phyloP scores from a whole-genome alignment of 805 yeast genomes.

The Yamadazyma laniorum region DNA sequence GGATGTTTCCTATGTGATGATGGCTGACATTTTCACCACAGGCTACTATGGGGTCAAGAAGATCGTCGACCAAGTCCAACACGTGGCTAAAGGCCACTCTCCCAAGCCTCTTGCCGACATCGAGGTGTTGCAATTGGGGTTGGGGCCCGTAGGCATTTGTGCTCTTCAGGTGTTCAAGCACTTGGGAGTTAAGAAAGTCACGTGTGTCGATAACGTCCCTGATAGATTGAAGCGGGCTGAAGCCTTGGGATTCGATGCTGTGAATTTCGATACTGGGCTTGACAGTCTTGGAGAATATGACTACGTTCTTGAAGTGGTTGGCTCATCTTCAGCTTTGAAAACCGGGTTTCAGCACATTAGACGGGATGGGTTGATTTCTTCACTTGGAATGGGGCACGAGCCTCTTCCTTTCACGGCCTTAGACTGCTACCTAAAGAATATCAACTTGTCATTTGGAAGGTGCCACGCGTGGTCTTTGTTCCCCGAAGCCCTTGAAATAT shows the following conservation, averaged over 20 bases:
- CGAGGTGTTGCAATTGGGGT: constrained; percentile 52
- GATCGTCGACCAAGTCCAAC: constrained; percentile 40
- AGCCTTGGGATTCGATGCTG: constrained; percentile 45
- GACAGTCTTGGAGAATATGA: constrained; percentile 41
- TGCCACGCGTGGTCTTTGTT: constrained; percentile 61
- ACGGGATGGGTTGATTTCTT: constrained; percentile 55
- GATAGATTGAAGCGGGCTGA: constrained; percentile 45
- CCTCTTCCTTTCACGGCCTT: constrained; percentile 55
- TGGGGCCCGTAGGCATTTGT: constrained; percentile 62
- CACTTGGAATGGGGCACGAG: constrained; percentile 62
- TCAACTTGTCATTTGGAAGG: constrained; percentile 59
- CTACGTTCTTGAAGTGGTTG: constrained; percentile 60
- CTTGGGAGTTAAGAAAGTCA: constrained; percentile 43
- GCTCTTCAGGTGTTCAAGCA: constrained; percentile 45
- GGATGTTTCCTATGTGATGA: constrained; percentile 48
- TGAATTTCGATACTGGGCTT: constrained; percentile 41
- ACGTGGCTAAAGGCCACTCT: constrained; percentile 17
- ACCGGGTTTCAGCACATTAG: constrained; percentile 54
- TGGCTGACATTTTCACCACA: constrained; percentile 66
- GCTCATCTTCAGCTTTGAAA: constrained; percentile 49
- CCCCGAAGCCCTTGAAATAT: constrained; percentile 49
- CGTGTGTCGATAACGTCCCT: constrained; percentile 50
- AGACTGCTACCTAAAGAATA: constrained; percentile 56
- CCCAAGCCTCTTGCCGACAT: constrained; percentile 26
- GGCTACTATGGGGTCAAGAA: constrained; percentile 59